A percentile compares a stretch with the other conserved stretches of the same genome.
phyloP scores from a whole-genome alignment of 2,329 filamentous ascomycete genomes.

The Chaetomium sp. region DNA sequence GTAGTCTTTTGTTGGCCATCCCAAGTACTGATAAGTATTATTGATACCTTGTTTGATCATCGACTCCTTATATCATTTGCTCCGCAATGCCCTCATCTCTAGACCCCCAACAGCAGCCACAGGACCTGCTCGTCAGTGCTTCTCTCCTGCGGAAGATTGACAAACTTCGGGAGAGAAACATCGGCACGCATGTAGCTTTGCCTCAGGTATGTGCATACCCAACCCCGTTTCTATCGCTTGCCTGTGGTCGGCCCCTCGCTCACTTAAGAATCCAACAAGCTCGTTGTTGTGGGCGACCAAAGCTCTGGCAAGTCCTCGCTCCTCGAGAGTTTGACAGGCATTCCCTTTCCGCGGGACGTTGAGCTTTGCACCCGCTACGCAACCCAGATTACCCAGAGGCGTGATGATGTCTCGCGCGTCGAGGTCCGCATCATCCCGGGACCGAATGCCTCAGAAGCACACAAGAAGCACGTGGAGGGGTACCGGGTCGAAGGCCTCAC shows the following conservation, averaged over 20 bases:
- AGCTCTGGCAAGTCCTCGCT: conserved; percentile 31
- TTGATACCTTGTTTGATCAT: too few species aligned
- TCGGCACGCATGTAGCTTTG: conserved; percentile 21
- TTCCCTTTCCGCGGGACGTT: conserved; percentile 27
- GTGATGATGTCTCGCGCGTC: conserved; percentile 32
- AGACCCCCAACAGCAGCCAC: neutral
- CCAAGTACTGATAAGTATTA: too few species aligned
- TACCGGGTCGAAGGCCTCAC: conserved; percentile 12
- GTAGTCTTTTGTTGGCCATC: too few species aligned
- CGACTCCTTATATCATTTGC: too few species aligned
- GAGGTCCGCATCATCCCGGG: conserved; percentile 37
- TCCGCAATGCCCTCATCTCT: neutral
- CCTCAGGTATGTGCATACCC: conserved; percentile 16
- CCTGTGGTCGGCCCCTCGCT: neutral
- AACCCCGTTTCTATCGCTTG: too few species aligned
- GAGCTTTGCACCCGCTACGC: conserved; percentile 29
- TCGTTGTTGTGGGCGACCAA: conserved; percentile 30
- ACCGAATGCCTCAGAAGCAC: conserved; percentile 24
- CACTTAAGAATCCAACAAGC: conserved; percentile 3
- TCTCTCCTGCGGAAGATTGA: conserved; percentile 26
- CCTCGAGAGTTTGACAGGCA: conserved; percentile 29
- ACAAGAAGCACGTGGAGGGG: conserved; percentile 11
- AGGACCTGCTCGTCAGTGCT: conserved; percentile 14
- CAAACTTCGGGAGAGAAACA: conserved; percentile 25
- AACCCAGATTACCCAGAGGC: conserved; percentile 39